phyloP scores from a whole-genome alignment of 768 basidiomycete species.

The Suillus occidentalis region DNA sequence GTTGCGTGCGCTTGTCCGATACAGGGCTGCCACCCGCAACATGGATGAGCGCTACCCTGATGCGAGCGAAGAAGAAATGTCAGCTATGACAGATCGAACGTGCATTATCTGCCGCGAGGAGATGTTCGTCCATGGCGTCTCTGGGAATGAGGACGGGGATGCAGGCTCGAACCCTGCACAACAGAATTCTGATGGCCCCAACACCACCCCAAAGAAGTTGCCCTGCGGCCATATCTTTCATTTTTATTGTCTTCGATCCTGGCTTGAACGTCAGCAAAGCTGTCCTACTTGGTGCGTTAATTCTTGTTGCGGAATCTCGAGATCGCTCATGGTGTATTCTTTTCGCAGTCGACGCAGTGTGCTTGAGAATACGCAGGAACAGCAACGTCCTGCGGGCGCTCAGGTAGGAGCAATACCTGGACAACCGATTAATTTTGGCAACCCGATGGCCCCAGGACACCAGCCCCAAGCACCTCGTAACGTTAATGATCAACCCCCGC shows the following conservation, averaged over 20 bases:
- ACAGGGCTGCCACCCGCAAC: slow-evolving; percentile 90
- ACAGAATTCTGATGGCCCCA: slow-evolving; percentile 63
- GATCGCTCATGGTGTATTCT: slow-evolving; percentile 11
- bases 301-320: slow-evolving; percentile 4
- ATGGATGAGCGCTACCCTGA: slow-evolving; percentile 97
- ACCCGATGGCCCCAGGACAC: slow-evolving; percentile 22
- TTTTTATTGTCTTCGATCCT: slow-evolving; percentile 94
- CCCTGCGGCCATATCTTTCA: slow-evolving; percentile 98
- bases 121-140: slow-evolving; percentile 55
- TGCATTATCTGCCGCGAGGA: slow-evolving; percentile 99
- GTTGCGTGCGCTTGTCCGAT: slow-evolving; percentile 85
- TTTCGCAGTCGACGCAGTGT: slow-evolving; percentile 69
- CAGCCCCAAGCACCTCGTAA: slow-evolving; percentile 38
- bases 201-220: slow-evolving; percentile 94
- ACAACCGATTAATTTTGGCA: slow-evolving; percentile 31
- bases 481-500: slow-evolving; percentile 42
- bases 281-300: slow-evolving; percentile 91
- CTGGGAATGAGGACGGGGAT: slow-evolving; percentile 19
- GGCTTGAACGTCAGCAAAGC: slow-evolving; percentile 98
- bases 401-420: slow-evolving; percentile 32
- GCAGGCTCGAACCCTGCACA: slow-evolving; percentile 24
- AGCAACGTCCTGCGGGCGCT: slow-evolving; percentile 27
- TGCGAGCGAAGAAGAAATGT: slow-evolving; percentile 83
- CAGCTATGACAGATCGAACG: slow-evolving; percentile 79
- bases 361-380: slow-evolving; percentile 48